phyloP scores from a whole-genome alignment of 495 filamentous ascomycete species.

The Antarctomyces pellizariae region DNA sequence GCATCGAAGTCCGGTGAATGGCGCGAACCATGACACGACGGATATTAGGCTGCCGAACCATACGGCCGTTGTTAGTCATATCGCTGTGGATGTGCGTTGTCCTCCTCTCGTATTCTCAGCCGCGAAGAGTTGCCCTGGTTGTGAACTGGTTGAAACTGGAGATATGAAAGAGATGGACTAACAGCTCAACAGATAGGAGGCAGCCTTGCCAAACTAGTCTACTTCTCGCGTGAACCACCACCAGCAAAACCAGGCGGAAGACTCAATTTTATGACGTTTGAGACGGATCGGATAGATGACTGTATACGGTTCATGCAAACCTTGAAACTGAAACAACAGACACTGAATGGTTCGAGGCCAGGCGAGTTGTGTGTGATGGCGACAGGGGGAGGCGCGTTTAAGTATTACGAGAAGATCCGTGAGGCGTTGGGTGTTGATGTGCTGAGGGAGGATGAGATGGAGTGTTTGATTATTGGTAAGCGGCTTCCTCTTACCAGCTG shows the following conservation, averaged over 20 bases:
- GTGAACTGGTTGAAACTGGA: too few species aligned
- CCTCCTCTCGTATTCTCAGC: slow-evolving; percentile 5
- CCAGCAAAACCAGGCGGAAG: slow-evolving; percentile 65
- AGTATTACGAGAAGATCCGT: slow-evolving; percentile 79
- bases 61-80: slow-evolving; percentile 78
- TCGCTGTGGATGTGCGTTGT: slow-evolving; percentile 80
- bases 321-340: slow-evolving; percentile 55
- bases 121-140: background rate
- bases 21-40: slow-evolving; percentile 46
- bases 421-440: slow-evolving; percentile 66
- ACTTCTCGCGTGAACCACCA: slow-evolving; percentile 74
- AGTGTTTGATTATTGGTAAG: slow-evolving; percentile 82
- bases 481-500: slow-evolving; percentile 1
- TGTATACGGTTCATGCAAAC: slow-evolving; percentile 74
- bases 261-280: slow-evolving; percentile 84
- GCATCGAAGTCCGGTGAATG: slow-evolving; percentile 22
- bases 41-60: slow-evolving; percentile 95
- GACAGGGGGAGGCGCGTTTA: slow-evolving; percentile 85
- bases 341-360: slow-evolving; percentile 38
- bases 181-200: slow-evolving; percentile 54
- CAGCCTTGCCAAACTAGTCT: slow-evolving; percentile 84
- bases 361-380: slow-evolving; percentile 71
- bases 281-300: slow-evolving; percentile 77
- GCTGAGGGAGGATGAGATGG: slow-evolving; percentile 90
- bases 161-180: background rate